Evolutionary conservation across 2,329 filamentous ascomycete genomes (phyloP), one percentile per base, ranked within the genome.

Genomic region (Ceratocystis ficicola): DNA sequence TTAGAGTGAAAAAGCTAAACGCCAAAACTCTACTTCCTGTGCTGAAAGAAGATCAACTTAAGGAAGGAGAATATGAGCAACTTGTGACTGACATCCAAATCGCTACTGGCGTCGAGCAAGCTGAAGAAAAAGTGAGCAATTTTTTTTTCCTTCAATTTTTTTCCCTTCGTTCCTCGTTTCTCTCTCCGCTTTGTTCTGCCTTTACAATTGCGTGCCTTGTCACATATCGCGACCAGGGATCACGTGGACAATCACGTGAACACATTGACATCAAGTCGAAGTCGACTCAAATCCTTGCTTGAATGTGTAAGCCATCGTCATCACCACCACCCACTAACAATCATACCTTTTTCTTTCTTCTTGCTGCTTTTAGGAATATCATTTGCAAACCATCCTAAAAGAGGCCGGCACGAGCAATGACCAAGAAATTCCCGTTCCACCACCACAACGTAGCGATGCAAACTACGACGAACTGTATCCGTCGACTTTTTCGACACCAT

Each of bases 51-150:
- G 83, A 90, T 76, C 89, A 97, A 74, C 88, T 97, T 77, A 91
- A 96, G 74, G 82, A 87, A 73, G 83, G 81, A 73, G 85, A 91
- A 77, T 95, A 96, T 76, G 90, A 95, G 77, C 84, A 89, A 72
- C 86, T 93, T 74, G 88, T 88, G 71, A 87, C 88, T 75, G 83
- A 89, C 84, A 80, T 85, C 81, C 78, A 90, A 87, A 90, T 96
- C 74, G 91, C 94, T 74, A 96, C 92, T 70, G 94, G 94, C 77
- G 94, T 99, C 72, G 94, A 99, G 77, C 92, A 95, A 75, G 89
- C 86, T 70, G 94, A 99, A 78, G 92, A 97, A 84, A 93, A 93
- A 79, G 94, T 96, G 78, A 85, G 91, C 89, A 69, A 70, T 70
- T 69, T 70, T 72, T 71, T 63, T 69, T 62, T 68, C 55, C 62